These are phyloP conservation scores for Fraxinus xanthoxyloides DNA, from an alignment of 305 asterid genomes.

Conservation along the genomic window DNA sequence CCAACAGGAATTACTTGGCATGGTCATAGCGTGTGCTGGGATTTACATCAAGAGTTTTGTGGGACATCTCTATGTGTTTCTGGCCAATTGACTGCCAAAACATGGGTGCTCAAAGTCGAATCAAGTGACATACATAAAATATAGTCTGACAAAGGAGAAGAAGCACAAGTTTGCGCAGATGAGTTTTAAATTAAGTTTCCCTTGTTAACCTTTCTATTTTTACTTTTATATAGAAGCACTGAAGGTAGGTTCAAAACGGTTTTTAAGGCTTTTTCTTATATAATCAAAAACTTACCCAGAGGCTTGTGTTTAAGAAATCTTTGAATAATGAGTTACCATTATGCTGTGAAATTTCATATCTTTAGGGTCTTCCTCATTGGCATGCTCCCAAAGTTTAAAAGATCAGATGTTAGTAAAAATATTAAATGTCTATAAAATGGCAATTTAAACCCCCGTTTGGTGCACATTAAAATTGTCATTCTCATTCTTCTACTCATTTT, in stretches of 20 bases:
- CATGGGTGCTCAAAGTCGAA: not conserved
- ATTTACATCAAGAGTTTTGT: not conserved
- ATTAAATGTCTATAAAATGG: not conserved
- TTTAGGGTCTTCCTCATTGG: not conserved
- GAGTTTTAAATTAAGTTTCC: constrained; percentile 27
- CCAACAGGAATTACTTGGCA: constrained; percentile 17
- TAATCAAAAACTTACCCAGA: constrained; percentile 23
- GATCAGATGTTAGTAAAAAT: not conserved
- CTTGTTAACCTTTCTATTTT: constrained; percentile 7
- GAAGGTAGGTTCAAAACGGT: constrained; percentile 25
- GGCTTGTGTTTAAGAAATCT: constrained; percentile 33
- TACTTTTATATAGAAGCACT: constrained; percentile 27
- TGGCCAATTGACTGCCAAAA: not conserved
- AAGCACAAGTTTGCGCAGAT: constrained; percentile 9
- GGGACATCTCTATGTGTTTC: not conserved
- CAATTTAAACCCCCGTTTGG: too few species aligned
- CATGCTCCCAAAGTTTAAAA: not conserved
- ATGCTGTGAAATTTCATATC: constrained; percentile 7
- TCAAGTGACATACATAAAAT: not conserved
- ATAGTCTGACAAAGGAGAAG: constrained; percentile 3
- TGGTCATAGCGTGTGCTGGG: not conserved
- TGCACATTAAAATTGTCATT: too few species aligned
- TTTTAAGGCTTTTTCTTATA: constrained; percentile 23
- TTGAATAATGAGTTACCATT: constrained; percentile 40
- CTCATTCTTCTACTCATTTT: too few species aligned